Evolutionary conservation across 2,329 filamentous ascomycete genomes (phyloP).

Genomic region (Colletotrichum sp.): DNA sequence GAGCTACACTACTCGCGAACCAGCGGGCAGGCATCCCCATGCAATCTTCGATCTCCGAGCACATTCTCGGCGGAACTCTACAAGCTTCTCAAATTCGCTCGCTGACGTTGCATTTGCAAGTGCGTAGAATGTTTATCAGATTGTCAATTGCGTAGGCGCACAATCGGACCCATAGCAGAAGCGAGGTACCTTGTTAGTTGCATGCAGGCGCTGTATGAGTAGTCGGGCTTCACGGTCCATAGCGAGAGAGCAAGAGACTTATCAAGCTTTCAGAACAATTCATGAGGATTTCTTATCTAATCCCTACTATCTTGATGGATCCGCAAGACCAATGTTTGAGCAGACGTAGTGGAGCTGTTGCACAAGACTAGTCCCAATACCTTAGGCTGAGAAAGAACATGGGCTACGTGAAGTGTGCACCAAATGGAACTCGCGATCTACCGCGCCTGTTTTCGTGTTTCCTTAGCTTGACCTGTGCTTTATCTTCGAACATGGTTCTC

Average conservation of each 20-base stretch:
- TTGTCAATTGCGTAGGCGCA: not conserved
- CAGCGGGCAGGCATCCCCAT: not conserved
- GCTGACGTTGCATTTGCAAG: not conserved
- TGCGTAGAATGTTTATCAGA: not conserved
- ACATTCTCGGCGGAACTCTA: not conserved
- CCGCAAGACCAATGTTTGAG: not conserved
- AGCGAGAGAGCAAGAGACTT: not conserved
- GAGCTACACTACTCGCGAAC: not conserved
- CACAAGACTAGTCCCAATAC: not conserved
- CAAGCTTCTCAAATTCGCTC: not conserved
- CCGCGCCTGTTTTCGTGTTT: not conserved
- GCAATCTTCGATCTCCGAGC: not conserved
- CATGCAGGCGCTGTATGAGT: not conserved
- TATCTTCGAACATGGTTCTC: not conserved
- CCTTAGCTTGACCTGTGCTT: fast-evolving
- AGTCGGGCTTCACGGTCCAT: not conserved
- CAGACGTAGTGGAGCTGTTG: not conserved
- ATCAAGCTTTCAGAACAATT: not conserved
- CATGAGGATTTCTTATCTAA: not conserved
- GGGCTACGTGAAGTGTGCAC: not conserved
- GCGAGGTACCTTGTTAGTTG: not conserved
- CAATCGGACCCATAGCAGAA: not conserved
- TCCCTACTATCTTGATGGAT: not conserved
- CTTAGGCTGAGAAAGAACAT: not conserved
- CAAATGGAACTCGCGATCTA: not conserved